phyloP scores from a whole-genome alignment of 768 basidiomycete species.

The Paxillus rubicundulus region DNA sequence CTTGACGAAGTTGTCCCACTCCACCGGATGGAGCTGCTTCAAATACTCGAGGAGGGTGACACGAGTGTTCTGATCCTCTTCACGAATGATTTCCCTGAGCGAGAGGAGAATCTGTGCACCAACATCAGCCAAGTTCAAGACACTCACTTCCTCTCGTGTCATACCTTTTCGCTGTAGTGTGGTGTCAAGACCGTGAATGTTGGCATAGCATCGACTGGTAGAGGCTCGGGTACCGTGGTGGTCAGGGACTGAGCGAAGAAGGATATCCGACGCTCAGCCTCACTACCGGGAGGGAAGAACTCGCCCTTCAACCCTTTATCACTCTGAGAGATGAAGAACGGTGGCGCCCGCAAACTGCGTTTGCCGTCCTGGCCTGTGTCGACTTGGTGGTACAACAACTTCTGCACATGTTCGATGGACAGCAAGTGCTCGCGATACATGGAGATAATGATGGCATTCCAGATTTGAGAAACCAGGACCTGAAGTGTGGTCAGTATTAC shows the following conservation, averaged over 20 bases:
- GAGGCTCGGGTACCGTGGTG: conserved; percentile 87
- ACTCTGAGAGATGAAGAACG: conserved; percentile 96
- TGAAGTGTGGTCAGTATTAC: conserved; percentile 27
- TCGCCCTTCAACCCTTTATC: conserved; percentile 82
- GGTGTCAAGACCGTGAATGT: conserved; percentile 98
- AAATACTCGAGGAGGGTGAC: conserved; percentile 97
- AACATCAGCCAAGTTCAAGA: conserved; percentile 2
- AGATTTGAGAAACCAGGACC: conserved; percentile 98
- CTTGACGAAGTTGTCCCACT: conserved; percentile 99
- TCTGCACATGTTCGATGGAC: conserved; percentile 98
- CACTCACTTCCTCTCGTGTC: conserved; percentile 14
- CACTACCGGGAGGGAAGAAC: conserved; percentile 93
- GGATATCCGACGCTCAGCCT: conserved; percentile 95
- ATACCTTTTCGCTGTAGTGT: conserved; percentile 96
- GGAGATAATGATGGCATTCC: conserved; percentile 99
- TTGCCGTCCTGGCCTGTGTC: conserved; percentile 81
- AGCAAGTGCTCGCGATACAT: conserved; percentile 99
- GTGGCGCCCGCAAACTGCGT: conserved; percentile 89
- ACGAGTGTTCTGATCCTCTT: conserved; percentile 95
- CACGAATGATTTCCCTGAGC: conserved; percentile 96
- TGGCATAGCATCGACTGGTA: conserved; percentile 99
- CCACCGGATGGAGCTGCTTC: conserved; percentile 95
- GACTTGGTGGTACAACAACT: conserved; percentile 95
- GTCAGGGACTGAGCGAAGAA: conserved; percentile 99
- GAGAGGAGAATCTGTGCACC: conserved; percentile 81